Base-by-base conservation (phyloP, 2,329 filamentous ascomycete genomes). In the Helotiales sp. region DNA sequence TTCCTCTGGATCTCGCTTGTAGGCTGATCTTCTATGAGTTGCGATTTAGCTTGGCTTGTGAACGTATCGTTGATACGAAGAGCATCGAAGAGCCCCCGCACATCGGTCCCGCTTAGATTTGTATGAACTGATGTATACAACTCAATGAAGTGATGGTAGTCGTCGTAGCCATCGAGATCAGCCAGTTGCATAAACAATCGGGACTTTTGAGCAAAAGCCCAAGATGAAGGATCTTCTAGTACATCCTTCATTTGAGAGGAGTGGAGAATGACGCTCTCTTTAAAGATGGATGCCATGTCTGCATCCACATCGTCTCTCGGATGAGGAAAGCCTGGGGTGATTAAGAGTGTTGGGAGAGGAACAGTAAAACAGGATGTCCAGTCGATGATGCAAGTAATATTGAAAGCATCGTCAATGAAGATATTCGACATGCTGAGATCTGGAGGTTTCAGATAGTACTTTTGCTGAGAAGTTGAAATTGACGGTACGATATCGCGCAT, bases 391-490 rank as follows among this genome's bases (percentile, higher is more conserved):
- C 58, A 61, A 34, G 58, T 61, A 49, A 61, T 61, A 22, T 61
- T 61, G 26, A 61, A 61, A 61, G 24, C 34, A 49, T 61, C 40
- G 26, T 61, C 40, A 49, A 61, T 61, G 26, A 61, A 61, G 26
- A 49, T 61, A 61, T 61, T 61, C 32, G 26, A 61, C 26, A 61
- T 47, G 6, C 40, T 61, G 40, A 49, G 58, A 40, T 61, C 58
- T n/a, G 26, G 40, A 61, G 58, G 40, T 61, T 61, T 61, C 24
- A 61, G 40, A 22, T 61, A 61, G 58, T 61, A 61, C 40, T 61
- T 61, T 61, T 61, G 58, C 26, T 49, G 17, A 61, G 24, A n/a
- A 30, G 32, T 61, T 30, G 58, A 61, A 49, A 61, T 61, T 61
- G 26, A 61, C 10, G 40, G 40, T 61, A 61, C 49, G 15, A 61